Percentiles rank a stretch among this genome's conserved stretches.
Evolutionary conservation across 805 yeast species (phyloP).

Genomic region (Soucietia sequanensis): DNA sequence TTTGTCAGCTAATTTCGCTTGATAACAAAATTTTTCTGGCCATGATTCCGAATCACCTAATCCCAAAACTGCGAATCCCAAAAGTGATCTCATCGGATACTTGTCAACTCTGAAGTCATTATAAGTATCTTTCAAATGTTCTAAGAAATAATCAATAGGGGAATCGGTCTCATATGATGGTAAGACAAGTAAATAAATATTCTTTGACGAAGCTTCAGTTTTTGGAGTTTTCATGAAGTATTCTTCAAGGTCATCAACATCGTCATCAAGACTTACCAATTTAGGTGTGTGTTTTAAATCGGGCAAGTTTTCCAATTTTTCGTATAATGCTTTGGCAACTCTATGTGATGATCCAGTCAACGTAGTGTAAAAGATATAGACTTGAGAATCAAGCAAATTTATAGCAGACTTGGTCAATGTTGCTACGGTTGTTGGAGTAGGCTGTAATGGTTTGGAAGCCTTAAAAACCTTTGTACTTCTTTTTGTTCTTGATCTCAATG

Average conservation of each 20-base stretch:
- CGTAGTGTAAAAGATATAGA: conserved; percentile 76
- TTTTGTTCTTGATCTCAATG: conserved; percentile 21
- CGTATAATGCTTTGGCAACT: conserved; percentile 55
- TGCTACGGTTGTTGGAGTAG: conserved; percentile 21
- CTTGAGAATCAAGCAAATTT: conserved; percentile 50
- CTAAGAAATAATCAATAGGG: conserved; percentile 84
- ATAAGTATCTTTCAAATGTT: conserved; percentile 73
- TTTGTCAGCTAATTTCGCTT: conserved; percentile 71
- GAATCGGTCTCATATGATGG: conserved; percentile 94
- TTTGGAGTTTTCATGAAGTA: conserved; percentile 68
- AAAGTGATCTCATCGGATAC: conserved; percentile 63
- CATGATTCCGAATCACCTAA: conserved; percentile 86
- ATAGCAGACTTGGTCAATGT: conserved; percentile 40
- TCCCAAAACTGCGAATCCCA: conserved; percentile 85
- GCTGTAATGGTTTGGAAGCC: conserved; percentile 28
- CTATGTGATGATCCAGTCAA: conserved; percentile 80
- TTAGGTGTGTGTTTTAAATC: conserved; percentile 42
- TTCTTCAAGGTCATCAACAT: conserved; percentile 77
- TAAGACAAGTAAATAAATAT: conserved; percentile 67
- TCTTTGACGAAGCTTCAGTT: conserved; percentile 25
- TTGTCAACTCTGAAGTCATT: conserved; percentile 86
- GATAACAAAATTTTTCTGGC: conserved; percentile 79
- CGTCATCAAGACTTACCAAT: conserved; percentile 72
- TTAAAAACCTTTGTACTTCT: conserved; percentile 38
- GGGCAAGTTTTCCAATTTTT: conserved; percentile 28